phyloP scores from a whole-genome alignment of 495 filamentous ascomycete species.

The Penicillium fimorum region DNA sequence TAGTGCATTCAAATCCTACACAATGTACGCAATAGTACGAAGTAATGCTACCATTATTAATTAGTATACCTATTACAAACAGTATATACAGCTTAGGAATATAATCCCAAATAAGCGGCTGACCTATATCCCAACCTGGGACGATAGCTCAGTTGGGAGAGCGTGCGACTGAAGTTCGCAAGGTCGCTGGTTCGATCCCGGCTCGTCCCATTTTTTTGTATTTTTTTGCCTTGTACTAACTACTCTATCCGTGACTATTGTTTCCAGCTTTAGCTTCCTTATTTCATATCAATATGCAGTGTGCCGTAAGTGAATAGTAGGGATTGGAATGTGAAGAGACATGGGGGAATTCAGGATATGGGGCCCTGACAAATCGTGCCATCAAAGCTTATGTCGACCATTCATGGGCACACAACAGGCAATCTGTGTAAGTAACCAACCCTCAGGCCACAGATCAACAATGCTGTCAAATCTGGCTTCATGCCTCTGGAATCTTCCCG shows the following conservation, averaged over 20 bases:
- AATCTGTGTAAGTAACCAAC: neutral
- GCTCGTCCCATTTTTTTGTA: neutral
- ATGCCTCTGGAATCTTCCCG: constrained; percentile 24
- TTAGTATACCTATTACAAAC: too few species aligned
- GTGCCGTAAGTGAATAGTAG: neutral
- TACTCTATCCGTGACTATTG: too few species aligned
- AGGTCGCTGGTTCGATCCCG: neutral
- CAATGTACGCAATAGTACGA: too few species aligned
- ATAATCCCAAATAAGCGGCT: too few species aligned
- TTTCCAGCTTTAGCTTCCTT: too few species aligned
- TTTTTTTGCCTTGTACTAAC: neutral
- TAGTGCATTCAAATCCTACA: too few species aligned
- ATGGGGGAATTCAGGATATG: neutral
- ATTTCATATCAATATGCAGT: too few species aligned
- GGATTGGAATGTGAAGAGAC: constrained; percentile 6
- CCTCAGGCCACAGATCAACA: neutral
- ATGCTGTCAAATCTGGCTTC: neutral
- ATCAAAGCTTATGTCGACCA: constrained; percentile 1
- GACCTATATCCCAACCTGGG: too few species aligned
- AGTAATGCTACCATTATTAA: too few species aligned
- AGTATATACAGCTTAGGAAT: too few species aligned
- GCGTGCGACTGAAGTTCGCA: neutral
- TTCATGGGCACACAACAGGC: neutral
- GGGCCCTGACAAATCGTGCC: neutral
- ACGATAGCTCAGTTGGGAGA: neutral